Evolutionary conservation across 2,329 filamentous ascomycete species (phyloP).

Genomic region (Laburnicola sp.): DNA sequence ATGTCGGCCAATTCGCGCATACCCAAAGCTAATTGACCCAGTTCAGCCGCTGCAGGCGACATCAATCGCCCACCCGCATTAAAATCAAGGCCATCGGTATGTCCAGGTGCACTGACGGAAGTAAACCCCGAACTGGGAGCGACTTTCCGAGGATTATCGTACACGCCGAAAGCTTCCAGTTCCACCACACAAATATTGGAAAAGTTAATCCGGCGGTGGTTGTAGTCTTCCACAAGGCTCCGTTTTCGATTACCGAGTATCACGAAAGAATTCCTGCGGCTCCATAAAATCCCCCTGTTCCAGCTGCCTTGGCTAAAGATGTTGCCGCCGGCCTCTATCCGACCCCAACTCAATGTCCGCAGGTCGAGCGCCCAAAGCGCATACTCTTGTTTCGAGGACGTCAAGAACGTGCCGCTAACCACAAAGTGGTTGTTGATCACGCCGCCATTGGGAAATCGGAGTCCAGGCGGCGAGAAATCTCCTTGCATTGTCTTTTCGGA

Average conservation of each 20-base stretch:
- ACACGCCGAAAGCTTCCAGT: conserved; percentile 93
- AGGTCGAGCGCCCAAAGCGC: conserved; percentile 94
- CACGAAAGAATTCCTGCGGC: conserved; percentile 89
- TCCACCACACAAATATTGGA: conserved; percentile 96
- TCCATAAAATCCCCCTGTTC: conserved; percentile 95
- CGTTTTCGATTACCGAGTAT: conserved; percentile 92
- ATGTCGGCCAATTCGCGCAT: conserved; percentile 91
- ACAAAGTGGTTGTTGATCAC: conserved; percentile 96
- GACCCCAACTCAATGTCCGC: conserved; percentile 85
- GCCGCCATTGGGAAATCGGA: conserved; percentile 94
- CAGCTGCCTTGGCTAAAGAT: conserved; percentile 97
- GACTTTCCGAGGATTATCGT: conserved; percentile 86
- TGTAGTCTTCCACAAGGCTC: conserved; percentile 95
- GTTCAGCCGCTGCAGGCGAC: conserved; percentile 76
- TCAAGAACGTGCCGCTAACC: conserved; percentile 95
- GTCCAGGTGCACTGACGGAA: conserved; percentile 74
- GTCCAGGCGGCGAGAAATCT: conserved; percentile 81
- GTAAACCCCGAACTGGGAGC: conserved; percentile 79
- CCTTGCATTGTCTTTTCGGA: conserved; percentile 88
- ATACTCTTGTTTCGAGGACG: conserved; percentile 97
- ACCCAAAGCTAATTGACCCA: conserved; percentile 77
- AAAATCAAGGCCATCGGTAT: conserved; percentile 55
- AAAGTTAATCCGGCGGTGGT: conserved; percentile 96
- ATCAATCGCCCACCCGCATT: conserved; percentile 76
- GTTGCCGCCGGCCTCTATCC: conserved; percentile 88